A percentile compares a stretch with the other conserved stretches of the same genome.
Conservation (phyloP, 352 stramenopile species). For the Globisporangium lucens region DNA sequence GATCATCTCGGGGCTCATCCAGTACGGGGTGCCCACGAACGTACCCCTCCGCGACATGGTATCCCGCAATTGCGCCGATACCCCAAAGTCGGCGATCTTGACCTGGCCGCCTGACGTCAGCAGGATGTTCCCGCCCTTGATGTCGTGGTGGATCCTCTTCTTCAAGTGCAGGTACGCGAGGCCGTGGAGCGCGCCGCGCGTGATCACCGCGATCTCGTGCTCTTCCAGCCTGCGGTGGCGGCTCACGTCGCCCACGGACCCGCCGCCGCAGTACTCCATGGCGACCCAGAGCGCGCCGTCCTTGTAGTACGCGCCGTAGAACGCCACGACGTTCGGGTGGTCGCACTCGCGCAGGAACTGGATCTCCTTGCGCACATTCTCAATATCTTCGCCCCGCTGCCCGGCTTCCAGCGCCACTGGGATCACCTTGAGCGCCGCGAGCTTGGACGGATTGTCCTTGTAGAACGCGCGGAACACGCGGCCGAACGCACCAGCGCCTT, state of each 20-base stretch:
- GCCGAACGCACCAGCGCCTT: slow-evolving; percentile 66
- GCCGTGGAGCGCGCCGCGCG: slow-evolving; percentile 68
- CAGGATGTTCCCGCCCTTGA: slow-evolving; percentile 95
- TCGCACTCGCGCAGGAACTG: slow-evolving; percentile 71
- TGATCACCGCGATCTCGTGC: slow-evolving; percentile 74
- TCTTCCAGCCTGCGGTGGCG: slow-evolving; percentile 48
- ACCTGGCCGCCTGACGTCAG: slow-evolving; percentile 89
- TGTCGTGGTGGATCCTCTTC: slow-evolving; percentile 92
- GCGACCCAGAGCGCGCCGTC: slow-evolving; percentile 84
- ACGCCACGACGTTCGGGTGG: slow-evolving; percentile 76
- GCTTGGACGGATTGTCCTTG: slow-evolving; percentile 28
- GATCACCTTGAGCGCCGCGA: slow-evolving; percentile 76
- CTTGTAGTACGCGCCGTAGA: slow-evolving; percentile 78
- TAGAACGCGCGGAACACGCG: slow-evolving; percentile 66
- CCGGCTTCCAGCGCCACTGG: slow-evolving; percentile 58
- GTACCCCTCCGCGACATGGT: slow-evolving; percentile 55
- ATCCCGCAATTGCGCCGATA: slow-evolving; percentile 62
- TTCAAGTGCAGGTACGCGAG: slow-evolving; percentile 83
- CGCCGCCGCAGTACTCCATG: slow-evolving; percentile 88
- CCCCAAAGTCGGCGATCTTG: slow-evolving; percentile 94
- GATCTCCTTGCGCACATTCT: slow-evolving; percentile 68
- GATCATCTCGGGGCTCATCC: slow-evolving; percentile 95
- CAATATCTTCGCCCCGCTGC: slow-evolving; percentile 63
- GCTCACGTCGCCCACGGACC: slow-evolving; percentile 75
- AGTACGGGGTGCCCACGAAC: slow-evolving; percentile 92